phyloP scores from a whole-genome alignment of 306 rosid genomes.

The Castanea crenata region DNA sequence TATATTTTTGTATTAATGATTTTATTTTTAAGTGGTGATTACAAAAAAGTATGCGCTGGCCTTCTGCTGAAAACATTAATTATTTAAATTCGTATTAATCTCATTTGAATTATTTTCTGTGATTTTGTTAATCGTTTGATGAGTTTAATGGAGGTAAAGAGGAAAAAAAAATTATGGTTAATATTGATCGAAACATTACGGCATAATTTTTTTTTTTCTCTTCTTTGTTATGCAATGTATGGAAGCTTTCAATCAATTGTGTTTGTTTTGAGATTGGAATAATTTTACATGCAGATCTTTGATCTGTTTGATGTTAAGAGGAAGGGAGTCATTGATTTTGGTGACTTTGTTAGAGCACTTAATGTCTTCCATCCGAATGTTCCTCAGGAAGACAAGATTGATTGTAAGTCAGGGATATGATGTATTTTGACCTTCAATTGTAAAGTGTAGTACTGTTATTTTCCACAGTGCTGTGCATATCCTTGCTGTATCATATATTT shows the following conservation, averaged over 20 bases:
- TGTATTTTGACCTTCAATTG: neutral
- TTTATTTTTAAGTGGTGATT: neutral
- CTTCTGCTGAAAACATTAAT: neutral
- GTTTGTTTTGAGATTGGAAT: constrained; percentile 20
- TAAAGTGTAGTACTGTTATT: neutral
- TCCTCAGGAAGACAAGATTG: constrained; percentile 68
- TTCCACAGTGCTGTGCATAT: neutral
- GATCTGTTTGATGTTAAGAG: constrained; percentile 81
- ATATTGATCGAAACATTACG: neutral
- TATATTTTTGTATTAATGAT: neutral
- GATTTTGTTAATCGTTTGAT: neutral
- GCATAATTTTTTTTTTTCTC: neutral
- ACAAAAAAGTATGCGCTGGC: neutral
- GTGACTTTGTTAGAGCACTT: constrained; percentile 90
- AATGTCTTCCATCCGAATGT: constrained; percentile 83
- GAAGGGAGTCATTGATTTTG: constrained; percentile 80
- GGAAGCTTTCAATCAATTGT: constrained; percentile 6
- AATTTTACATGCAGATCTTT: constrained; percentile 57
- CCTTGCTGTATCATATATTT: neutral
- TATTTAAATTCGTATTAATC: neutral
- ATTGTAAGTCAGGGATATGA: constrained; percentile 51
- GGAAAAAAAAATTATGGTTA: neutral
- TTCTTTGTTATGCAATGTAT: neutral
- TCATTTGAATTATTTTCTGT: neutral
- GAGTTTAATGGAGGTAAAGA: neutral